Evolutionary conservation across 2,329 filamentous ascomycete species (phyloP), one percentile per base, ranked within the genome.

Genomic region (Chaetothyriales sp.): DNA sequence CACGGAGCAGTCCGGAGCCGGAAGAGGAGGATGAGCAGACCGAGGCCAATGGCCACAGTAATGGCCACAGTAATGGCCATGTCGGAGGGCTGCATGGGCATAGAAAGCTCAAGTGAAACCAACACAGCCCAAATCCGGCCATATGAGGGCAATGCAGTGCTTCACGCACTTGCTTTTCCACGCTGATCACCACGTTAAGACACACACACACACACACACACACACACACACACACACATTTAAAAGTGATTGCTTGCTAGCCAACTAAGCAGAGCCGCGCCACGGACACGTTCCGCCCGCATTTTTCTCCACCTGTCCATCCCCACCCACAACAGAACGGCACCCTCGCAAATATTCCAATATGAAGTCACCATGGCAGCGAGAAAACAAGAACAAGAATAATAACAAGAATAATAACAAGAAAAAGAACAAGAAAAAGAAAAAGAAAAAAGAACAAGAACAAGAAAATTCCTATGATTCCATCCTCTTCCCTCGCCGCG

Each of bases 1-100:
- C 74, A 13, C 69, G 70, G 60, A 71, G 69, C 43, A 80, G 73
- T 59, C 80, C 79, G 2, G 81, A 85, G 63, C 76, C 80, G 1
- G 78, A 85, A 58, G 71, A 74, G 18, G 72, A 77, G 49, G 58
- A 66, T 54, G 61, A 67, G 50, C 63, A 77, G 55, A 66, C 67
- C 51, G 64, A 71, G 49, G 56, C 62, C 18, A 58, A 67, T 51
- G 44, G 55, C 29, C 59, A 56, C 40, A 19, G 48, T 18, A 58
- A 67, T 51, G 44, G 55, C 29, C 59, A 56, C 40, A 19, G 48
- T 18, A 54, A 50, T 40, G 54, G 51, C 13, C 47, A 56, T 33
- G 18, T 15, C 10, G 33, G 33, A 2, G 33, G 8, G 15, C 33
- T 44, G 25, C 48, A 54, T 47, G 50, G 18, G 9, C 54, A 51